phyloP scores from a whole-genome alignment of 1,284 basidiomycete species.

The Heliocybe sulcata region DNA sequence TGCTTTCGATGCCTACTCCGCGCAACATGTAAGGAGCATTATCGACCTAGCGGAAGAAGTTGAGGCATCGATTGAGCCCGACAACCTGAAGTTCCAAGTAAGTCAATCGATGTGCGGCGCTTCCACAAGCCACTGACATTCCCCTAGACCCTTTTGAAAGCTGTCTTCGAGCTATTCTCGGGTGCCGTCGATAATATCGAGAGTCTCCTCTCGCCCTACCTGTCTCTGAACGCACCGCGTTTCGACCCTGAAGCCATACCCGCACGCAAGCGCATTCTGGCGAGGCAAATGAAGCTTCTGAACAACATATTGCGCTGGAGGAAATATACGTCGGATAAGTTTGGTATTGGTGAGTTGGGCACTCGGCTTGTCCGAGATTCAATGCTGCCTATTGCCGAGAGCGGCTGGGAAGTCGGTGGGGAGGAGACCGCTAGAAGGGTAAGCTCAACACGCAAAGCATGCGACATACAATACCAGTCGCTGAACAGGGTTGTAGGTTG shows the following conservation, averaged over 20 bases:
- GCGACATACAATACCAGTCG: background rate
- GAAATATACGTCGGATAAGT: constrained; percentile 60
- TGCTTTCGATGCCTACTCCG: constrained; percentile 79
- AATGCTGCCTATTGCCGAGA: constrained; percentile 63
- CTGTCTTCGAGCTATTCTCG: constrained; percentile 54
- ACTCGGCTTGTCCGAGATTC: constrained; percentile 51
- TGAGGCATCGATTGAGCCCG: constrained; percentile 66
- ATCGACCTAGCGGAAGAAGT: constrained; percentile 79
- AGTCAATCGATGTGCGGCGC: constrained; percentile 13
- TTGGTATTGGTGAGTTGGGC: constrained; percentile 50
- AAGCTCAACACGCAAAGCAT: constrained; percentile 12
- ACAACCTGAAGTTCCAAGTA: constrained; percentile 68
- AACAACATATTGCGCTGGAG: constrained; percentile 71
- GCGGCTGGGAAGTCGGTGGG: constrained; percentile 87
- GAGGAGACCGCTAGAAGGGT: constrained; percentile 65
- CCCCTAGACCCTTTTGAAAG: constrained; percentile 56
- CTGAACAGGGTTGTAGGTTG: constrained; percentile 27
- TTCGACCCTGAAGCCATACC: constrained; percentile 77
- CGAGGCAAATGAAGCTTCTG: constrained; percentile 68
- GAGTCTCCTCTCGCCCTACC: constrained; percentile 35
- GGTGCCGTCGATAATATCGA: constrained; percentile 43
- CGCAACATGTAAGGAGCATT: constrained; percentile 53
- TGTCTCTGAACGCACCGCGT: constrained; percentile 31
- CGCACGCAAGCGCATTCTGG: constrained; percentile 66
- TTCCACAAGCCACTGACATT: background rate